Conservation (phyloP, 768 basidiomycete genomes). For the Hygrocybe coccinea region DNA sequence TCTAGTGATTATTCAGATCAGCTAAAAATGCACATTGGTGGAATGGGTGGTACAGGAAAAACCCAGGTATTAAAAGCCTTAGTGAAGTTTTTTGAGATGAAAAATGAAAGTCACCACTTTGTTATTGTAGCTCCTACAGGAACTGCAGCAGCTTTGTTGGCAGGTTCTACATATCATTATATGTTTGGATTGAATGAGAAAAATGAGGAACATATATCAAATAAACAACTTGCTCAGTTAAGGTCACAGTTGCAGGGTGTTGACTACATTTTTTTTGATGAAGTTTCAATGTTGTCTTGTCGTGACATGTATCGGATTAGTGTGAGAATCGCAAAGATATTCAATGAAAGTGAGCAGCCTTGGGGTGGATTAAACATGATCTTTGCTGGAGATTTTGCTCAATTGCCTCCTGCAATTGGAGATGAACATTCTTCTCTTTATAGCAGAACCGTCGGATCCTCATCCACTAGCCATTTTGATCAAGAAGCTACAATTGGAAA, state of each 20-base stretch:
- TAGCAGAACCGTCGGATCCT: constrained; percentile 5
- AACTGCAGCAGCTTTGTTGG: constrained; percentile 21
- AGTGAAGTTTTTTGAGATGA: constrained; percentile 17
- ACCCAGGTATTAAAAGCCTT: constrained; percentile 28
- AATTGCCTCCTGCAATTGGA: constrained; percentile 16
- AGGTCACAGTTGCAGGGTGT: constrained; percentile 6
- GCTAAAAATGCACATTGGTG: constrained; percentile 32
- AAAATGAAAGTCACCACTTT: constrained; percentile 25
- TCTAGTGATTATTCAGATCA: constrained; percentile 11
- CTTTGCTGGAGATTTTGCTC: constrained; percentile 39
- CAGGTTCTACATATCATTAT: constrained; percentile 24
- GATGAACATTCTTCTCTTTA: constrained; percentile 15
- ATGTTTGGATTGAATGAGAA: constrained; percentile 8
- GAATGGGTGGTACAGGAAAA: constrained; percentile 34
- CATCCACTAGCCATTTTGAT: background rate
- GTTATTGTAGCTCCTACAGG: constrained; percentile 26
- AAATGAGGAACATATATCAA: background rate
- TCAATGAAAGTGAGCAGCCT: constrained; percentile 12
- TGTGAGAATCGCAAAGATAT: constrained; percentile 18
- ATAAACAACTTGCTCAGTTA: constrained; percentile 5
- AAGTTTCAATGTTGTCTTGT: constrained; percentile 38
- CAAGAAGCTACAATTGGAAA: constrained; percentile 23
- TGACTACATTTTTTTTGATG: constrained; percentile 29
- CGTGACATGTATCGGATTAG: constrained; percentile 29
- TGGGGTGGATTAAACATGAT: constrained; percentile 37